Base-by-base conservation (phyloP, 108 stramenopile species). In the Pseudonitzschia pungens region DNA sequence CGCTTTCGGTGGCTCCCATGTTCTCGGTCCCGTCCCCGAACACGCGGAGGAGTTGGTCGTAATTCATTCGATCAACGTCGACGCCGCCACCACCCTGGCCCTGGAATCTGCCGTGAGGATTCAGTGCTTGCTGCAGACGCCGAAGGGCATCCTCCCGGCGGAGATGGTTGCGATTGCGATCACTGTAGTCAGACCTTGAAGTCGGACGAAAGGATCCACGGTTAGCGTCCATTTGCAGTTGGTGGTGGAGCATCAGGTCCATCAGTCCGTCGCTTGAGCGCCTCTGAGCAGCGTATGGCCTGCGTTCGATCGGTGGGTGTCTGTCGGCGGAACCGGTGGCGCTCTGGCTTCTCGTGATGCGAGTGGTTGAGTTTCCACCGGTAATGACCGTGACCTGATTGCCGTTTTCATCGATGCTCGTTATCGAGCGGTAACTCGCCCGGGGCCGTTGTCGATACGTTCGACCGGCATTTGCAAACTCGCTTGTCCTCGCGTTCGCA, bases 21-120 rank as follows among this genome's bases (percentile, higher is more conserved):
- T 90, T 86, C 53, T 92, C 92, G 10, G 80, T 79, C 0, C 89
- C 89, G 66, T 92, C 81, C 12, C 89, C 92, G 71, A 90, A 89
- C 4, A 62, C 33, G 51, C 69, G 64, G 4, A 92, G 67, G 4
- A 92, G 68, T 67, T 82, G 74, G 21, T 92, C 87, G 69, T 90
- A 90, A 42, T 48, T 65, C 86, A 87, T 87, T 55, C 65, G 52
- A 22, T 87, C 88, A 28, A 84, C 51, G 45, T 79, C 29, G 11
- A 22, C 8, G 43, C 24, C 6, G 16, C 60, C 29, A 22, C 41
- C 12, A 36, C 20, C 43, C 43, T 58, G 45, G 16, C 14, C 2
- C 45, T 8, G 45, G 2, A 14, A 14, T 21, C 24, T n/a, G n/a
- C n/a, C n/a, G n/a, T n/a, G n/a, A n/a, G 16, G 24, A 33, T 14